phyloP scores from a whole-genome alignment of 805 yeast species.

The Saccharomycopsis babjevae region DNA sequence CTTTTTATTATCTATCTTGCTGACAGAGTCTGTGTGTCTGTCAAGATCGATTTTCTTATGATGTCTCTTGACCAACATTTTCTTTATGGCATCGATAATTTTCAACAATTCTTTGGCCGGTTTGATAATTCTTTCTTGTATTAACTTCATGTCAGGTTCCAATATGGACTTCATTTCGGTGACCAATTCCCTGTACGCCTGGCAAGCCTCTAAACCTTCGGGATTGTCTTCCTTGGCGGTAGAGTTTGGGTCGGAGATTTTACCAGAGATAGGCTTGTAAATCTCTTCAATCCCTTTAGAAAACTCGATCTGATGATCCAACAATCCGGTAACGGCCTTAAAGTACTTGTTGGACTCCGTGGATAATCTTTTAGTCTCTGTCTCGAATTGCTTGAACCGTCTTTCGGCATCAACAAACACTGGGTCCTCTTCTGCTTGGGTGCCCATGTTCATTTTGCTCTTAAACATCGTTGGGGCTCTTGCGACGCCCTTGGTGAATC shows the following conservation, averaged over 20 bases:
- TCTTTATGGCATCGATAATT: constrained; percentile 73
- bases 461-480: constrained; percentile 89
- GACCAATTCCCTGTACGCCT: constrained; percentile 81
- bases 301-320: constrained; percentile 87
- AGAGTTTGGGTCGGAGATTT: constrained; percentile 81
- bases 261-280: constrained; percentile 92
- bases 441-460: constrained; percentile 87
- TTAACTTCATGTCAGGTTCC: constrained; percentile 87
- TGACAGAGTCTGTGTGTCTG: constrained; percentile 60
- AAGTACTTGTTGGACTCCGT: constrained; percentile 88
- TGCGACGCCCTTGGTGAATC: constrained; percentile 66
- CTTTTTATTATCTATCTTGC: constrained; percentile 70
- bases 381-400: constrained; percentile 85
- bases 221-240: constrained; percentile 84
- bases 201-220: constrained; percentile 91
- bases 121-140: constrained; percentile 77
- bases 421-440: constrained; percentile 56
- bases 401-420: constrained; percentile 94
- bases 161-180: constrained; percentile 74
- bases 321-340: constrained; percentile 86
- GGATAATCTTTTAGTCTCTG: constrained; percentile 78
- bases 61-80: constrained; percentile 90
- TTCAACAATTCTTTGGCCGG: constrained; percentile 88
- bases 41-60: constrained; percentile 94
- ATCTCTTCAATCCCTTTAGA: constrained; percentile 94